These are phyloP conservation scores for Ligustrum vulgare DNA, from an alignment of 257 asterid genomes.

Conservation along the genomic window DNA sequence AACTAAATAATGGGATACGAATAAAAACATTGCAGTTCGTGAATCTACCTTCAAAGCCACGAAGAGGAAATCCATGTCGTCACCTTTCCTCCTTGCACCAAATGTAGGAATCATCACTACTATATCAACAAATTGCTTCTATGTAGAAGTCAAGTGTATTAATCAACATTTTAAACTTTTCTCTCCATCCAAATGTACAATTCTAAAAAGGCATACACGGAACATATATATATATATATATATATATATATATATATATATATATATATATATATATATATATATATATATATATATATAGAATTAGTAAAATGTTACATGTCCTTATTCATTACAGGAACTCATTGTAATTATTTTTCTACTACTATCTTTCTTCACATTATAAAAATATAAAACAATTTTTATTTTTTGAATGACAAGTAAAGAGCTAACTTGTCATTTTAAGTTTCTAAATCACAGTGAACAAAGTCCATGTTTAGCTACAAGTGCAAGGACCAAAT, in stretches of 20 bases:
- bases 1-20: neutral
- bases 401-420: conserved; percentile 4
- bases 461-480: conserved; percentile 75
- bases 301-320: neutral
- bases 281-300: too few species aligned
- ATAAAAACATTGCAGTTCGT: neutral
- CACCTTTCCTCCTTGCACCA: conserved; percentile 95
- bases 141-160: conserved; percentile 24
- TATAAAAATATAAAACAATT: neutral
- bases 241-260: too few species aligned
- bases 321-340: neutral
- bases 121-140: conserved; percentile 67
- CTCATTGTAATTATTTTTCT: neutral
- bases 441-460: conserved; percentile 62
- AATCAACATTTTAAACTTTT: conserved; percentile 16
- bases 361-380: conserved; percentile 4
- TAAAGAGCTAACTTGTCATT: conserved; percentile 56
- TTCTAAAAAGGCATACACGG: neutral
- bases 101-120: conserved; percentile 97
- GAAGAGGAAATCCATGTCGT: conserved; percentile 85
- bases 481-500: conserved; percentile 35
- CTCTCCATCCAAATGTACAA: conserved; percentile 11
- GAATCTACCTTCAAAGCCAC: conserved; percentile 68
- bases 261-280: too few species aligned
- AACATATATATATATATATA: too few species aligned